phyloP scores from a whole-genome alignment of 768 basidiomycete species.

The Phlebiopsis flavidoalba region DNA sequence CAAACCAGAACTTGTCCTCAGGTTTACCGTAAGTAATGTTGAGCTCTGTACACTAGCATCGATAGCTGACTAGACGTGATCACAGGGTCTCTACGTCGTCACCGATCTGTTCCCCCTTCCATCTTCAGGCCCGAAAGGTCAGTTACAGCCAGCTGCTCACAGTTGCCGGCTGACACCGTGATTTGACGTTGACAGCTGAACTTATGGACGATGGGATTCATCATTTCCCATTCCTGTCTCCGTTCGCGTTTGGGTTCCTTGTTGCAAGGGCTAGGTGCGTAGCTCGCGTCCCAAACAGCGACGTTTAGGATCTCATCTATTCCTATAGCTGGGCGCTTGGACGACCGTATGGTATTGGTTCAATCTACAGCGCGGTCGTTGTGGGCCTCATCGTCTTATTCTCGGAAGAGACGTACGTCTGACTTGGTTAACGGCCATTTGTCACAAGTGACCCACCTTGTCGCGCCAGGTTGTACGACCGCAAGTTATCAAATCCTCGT shows the following conservation, averaged over 20 bases:
- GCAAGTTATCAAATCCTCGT: conserved; percentile 34
- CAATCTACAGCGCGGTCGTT: conserved; percentile 51
- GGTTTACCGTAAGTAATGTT: conserved; percentile 36
- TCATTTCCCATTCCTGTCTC: conserved; percentile 62
- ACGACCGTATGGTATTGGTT: conserved; percentile 63
- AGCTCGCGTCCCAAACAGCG: background rate
- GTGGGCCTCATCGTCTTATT: conserved; percentile 53
- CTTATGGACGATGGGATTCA: conserved; percentile 71
- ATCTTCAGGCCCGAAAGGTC: conserved; percentile 62
- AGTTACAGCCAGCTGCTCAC: conserved; percentile 1
- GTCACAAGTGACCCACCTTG: conserved; percentile 1
- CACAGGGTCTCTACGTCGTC: conserved; percentile 52
- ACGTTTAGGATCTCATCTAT: background rate
- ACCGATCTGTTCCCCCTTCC: conserved; percentile 67
- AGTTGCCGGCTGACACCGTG: background rate
- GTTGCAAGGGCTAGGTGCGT: conserved; percentile 43
- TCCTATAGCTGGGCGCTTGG: conserved; percentile 52
- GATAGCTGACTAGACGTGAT: background rate
- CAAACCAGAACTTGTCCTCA: conserved; percentile 48
- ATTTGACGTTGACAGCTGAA: conserved; percentile 40
- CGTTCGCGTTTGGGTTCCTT: conserved; percentile 65
- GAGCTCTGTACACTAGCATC: background rate
- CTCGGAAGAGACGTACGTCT: conserved; percentile 58
- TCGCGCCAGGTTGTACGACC: conserved; percentile 51
- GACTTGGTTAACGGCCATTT: background rate